Evolutionary conservation across 768 basidiomycete genomes (phyloP).

Genomic region (Cystobasidiopsis lactophilus): DNA sequence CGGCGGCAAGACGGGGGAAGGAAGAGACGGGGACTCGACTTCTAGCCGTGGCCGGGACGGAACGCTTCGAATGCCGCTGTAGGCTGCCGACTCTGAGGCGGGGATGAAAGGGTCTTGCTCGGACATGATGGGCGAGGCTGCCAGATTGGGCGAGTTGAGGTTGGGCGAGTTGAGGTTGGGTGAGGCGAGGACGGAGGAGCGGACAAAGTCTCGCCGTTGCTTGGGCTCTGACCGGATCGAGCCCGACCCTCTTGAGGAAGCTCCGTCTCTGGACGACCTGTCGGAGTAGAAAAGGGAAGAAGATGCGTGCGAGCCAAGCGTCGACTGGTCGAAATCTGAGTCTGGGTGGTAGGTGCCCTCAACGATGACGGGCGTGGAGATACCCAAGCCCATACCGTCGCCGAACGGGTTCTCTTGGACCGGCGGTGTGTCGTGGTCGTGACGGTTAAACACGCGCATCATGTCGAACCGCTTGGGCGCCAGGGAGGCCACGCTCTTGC

Average conservation of each 20-base stretch:
- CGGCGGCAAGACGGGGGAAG: no score
- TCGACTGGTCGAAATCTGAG: constrained; percentile 6
- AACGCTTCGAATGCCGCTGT: no score
- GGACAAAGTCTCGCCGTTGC: no score
- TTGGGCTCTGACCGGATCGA: constrained; percentile 5
- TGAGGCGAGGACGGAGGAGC: no score
- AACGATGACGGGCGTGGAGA: constrained; percentile 2
- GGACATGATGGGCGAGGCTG: neutral
- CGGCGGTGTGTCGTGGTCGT: neutral
- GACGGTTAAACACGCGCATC: constrained; percentile 6
- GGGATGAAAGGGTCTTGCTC: neutral
- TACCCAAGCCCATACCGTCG: neutral
- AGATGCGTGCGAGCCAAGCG: constrained; percentile 14
- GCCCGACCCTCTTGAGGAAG: neutral
- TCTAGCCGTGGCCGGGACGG: neutral
- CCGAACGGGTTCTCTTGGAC: constrained; percentile 4
- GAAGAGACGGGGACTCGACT: no score
- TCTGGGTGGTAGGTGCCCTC: constrained; percentile 2
- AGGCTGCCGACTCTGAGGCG: no score
- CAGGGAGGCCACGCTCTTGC: neutral
- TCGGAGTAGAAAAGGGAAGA: constrained; percentile 18
- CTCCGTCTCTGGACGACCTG: neutral
- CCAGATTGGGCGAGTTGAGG: no score
- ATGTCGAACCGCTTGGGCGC: constrained; percentile 12
- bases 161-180: no score